These are phyloP conservation scores for Talaromyces sp. DNA, from an alignment of 2,329 filamentous ascomycete species.

Conservation along the genomic window DNA sequence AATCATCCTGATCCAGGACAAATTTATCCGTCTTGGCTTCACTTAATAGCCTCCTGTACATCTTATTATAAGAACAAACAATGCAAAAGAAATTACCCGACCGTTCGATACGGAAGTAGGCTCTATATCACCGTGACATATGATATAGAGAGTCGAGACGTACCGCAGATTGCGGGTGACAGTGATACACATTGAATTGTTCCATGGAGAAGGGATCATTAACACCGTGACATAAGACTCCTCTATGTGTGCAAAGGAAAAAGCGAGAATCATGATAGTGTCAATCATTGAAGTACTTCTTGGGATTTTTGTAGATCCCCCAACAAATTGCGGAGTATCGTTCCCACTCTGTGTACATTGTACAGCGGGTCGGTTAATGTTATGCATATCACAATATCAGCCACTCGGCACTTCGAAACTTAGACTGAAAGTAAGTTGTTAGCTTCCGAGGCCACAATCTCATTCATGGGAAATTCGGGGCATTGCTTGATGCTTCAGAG, in stretches of 20 bases:
- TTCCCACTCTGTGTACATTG: not conserved
- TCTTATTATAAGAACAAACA: not conserved
- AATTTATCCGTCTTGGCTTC: not conserved
- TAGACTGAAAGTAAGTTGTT: not conserved
- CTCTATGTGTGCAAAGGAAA: not conserved
- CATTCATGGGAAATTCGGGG: conserved; percentile 7
- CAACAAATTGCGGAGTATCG: not conserved
- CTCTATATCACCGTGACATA: not conserved
- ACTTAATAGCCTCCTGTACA: not conserved
- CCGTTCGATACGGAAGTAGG: not conserved
- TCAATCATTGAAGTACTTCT: not conserved
- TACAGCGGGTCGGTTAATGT: not conserved
- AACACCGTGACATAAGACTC: not conserved
- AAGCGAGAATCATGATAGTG: not conserved
- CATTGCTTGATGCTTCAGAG: not conserved
- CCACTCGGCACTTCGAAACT: not conserved
- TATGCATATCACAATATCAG: not conserved
- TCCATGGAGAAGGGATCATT: not conserved
- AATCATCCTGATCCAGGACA: not conserved
- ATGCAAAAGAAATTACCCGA: not conserved
- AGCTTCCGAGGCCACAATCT: not conserved
- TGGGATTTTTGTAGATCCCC: too few species aligned
- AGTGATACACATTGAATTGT: not conserved
- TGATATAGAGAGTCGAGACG: not conserved
- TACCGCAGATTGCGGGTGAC: not conserved